Base-by-base conservation (phyloP, 108 stramenopile species). In the Nitzschia sp. region DNA sequence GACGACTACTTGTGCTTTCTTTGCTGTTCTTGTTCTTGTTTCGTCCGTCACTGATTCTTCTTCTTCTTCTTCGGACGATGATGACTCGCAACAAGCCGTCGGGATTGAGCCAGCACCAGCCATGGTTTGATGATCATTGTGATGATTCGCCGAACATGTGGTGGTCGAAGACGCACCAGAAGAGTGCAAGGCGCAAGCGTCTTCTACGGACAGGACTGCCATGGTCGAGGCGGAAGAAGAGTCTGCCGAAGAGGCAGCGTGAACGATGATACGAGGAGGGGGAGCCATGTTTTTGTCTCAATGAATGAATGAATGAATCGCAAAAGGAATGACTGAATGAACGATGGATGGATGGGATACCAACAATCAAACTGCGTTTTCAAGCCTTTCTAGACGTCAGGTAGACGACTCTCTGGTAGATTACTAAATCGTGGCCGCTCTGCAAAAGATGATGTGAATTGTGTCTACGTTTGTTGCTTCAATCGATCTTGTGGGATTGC, bases 121-220 rank as follows among this genome's bases (percentile, higher is more conserved):
- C 60, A 61, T 61, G 36, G 60, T 61, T 22, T 61, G 41, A 16
- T 41, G 55, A 21, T 56, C 38, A 61, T 45, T 31, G n/a, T 61
- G 60, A 2, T 19, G n/a, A 21, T n/a, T 16, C 41, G 60, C n/a
- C 13, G 32, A n/a, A 30, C n/a, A 34, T 0, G 23, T 22, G 33
- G 41, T 22, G 41, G 38, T 13, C 19, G 35, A 41, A 44, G 38
- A 61, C 9, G n/a, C 36, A 17, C 1, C 57, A 32, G 32, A 58
- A 32, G 29, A 29, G 57, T 32, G 32, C 19, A 50, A 21, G 5
- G 48, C 21, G 21, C 21, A 22, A 22, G 48, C 21, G 19, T 50
- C 48, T 50, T 50, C 48, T 21, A 50, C 19, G 19, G 48, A 50
- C 19, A 50, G 19, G 4, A 19, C 17, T n/a, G 48, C 48, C 5